Conservation (phyloP, 345 rosid species). For the Hirschfeldia incana region DNA sequence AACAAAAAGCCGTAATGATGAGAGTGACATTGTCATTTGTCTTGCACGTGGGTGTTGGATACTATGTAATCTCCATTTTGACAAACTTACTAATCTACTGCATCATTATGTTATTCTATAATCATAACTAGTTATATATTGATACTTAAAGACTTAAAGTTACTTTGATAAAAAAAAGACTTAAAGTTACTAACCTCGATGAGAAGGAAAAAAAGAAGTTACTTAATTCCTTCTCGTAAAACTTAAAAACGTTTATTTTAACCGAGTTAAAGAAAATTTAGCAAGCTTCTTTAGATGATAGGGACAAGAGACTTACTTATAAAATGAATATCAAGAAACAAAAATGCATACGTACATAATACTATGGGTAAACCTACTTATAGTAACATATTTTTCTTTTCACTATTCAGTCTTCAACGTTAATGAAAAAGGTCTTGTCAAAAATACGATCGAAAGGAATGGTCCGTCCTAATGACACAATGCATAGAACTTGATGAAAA, state of each 20-base stretch:
- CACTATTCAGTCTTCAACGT: not conserved
- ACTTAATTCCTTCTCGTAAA: not conserved
- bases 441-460: conserved; percentile 2
- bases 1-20: conserved; percentile 38
- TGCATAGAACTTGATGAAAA: conserved; percentile 9
- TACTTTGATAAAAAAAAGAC: no score
- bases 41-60: conserved; percentile 43
- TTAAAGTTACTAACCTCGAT: not conserved
- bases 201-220: not conserved
- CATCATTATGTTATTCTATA: conserved; percentile 28
- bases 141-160: no score
- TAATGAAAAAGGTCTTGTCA: conserved; percentile 2
- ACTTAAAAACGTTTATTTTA: not conserved
- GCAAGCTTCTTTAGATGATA: not conserved
- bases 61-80: conserved; percentile 36
- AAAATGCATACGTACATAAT: not conserved
- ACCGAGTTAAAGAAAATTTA: not conserved
- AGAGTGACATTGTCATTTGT: conserved; percentile 37
- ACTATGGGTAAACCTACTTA: not conserved
- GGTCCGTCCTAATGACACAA: conserved; percentile 2
- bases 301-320: not conserved
- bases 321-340: not conserved
- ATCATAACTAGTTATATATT: conserved; percentile 3
- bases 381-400: not conserved
- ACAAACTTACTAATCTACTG: conserved; percentile 5